phyloP scores from a whole-genome alignment of 805 yeast species.

The Yarrowia yakushimensis region DNA sequence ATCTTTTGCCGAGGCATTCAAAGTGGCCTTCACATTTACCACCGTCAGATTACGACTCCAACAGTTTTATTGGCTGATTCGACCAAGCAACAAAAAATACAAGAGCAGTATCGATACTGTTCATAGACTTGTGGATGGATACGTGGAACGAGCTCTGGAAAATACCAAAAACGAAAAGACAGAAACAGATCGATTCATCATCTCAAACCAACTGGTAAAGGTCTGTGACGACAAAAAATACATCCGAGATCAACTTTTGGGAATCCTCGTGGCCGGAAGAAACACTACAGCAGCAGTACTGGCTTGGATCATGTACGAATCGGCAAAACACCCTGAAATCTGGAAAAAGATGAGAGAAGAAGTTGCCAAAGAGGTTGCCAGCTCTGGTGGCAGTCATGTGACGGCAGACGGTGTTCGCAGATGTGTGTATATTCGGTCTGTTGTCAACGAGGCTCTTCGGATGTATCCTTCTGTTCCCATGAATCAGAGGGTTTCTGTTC shows the following conservation, averaged over 20 bases:
- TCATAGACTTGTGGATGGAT: slow-evolving; percentile 25
- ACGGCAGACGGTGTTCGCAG: slow-evolving; percentile 45
- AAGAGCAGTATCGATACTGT: neutral
- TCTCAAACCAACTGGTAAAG: slow-evolving; percentile 46
- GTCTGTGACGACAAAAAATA: slow-evolving; percentile 45
- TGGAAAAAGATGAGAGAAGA: slow-evolving; percentile 40
- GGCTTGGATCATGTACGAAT: slow-evolving; percentile 43
- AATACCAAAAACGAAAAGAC: too few relatives aligned
- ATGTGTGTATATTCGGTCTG: slow-evolving; percentile 44
- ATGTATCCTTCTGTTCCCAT: slow-evolving; percentile 48
- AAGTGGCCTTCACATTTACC: neutral
- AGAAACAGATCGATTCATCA: slow-evolving; percentile 40
- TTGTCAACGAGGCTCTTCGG: slow-evolving; percentile 46
- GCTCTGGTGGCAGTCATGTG: slow-evolving; percentile 33
- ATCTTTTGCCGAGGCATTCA: neutral
- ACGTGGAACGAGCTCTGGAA: slow-evolving; percentile 25
- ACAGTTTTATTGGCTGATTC: neutral
- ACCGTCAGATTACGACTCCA: neutral
- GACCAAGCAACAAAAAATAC: neutral
- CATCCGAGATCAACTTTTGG: slow-evolving; percentile 47
- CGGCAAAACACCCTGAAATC: slow-evolving; percentile 43
- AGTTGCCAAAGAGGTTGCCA: slow-evolving; percentile 29
- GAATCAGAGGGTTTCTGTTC: slow-evolving; percentile 44
- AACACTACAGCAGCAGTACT: slow-evolving; percentile 51
- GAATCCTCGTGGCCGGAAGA: slow-evolving; percentile 49